Base-by-base conservation (phyloP, 1,284 basidiomycete genomes). In the Cronartium quercuum region DNA sequence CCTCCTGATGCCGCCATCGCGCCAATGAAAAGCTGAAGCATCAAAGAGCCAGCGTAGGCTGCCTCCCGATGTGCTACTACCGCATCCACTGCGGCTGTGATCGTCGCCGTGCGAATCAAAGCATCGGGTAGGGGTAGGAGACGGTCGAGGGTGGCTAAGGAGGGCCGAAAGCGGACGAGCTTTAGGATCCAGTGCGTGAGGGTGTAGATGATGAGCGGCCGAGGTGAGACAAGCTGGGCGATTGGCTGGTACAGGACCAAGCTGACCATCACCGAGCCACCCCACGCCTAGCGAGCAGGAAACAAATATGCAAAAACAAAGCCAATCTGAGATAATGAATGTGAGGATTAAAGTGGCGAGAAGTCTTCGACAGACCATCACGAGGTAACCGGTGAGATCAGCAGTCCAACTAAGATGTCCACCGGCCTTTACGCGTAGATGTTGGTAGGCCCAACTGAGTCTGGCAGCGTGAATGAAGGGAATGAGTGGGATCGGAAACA, bases 391-490 rank as follows among this genome's bases (percentile, higher is more conserved):
- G 18, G 42, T 44, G 38, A 71, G 61, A 44, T 71, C 38, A 51
- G 68, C 60, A 7, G 35, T 42, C 41, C 38, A 38, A 37, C 60
- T 71, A 18, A 44, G 42, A 15, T 55, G n/a, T n/a, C 68, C 68
- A 18, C 61, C 68, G 15, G 68, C 68, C 38, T 63, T 40, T 18
- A 37, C 37, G 12, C 62, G 61, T 18, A 71, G 34, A 21, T 34
- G 37, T 13, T 61, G 68, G 57, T 71, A 71, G 21, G n/a, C 61
- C 58, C 62, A 24, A 40, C 68, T 71, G 61, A 71, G 61, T 51
- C 68, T 58, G 24, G 61, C 60, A n/a, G 68, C 68, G 57, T 71
- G 68, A 38, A 71, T 38, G 34, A 71, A 34, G 6, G 68, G 68
- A 4, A 71, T 18, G 13, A 55, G 24, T 3, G 61, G n/a, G n/a